Evolutionary conservation across 257 asterid species (phyloP).

Genomic region (Fraxinus anomala): DNA sequence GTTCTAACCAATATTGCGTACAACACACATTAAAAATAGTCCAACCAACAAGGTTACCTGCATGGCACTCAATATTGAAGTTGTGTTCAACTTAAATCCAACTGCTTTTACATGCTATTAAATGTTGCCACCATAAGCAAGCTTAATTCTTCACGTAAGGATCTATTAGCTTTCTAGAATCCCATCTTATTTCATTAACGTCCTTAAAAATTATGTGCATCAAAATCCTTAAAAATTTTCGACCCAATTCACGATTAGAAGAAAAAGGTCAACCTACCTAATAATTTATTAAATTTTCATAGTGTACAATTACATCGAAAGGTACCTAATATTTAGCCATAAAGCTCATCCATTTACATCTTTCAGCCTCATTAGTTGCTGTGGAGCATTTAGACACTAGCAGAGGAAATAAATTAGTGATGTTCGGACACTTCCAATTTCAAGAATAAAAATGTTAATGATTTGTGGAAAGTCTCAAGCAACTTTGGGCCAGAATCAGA

Average conservation of each 20-base stretch:
- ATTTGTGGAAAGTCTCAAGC: background rate
- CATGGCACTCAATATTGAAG: background rate
- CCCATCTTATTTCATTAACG: background rate
- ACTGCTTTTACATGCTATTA: background rate
- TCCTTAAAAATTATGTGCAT: no score
- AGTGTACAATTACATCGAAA: no score
- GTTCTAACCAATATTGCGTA: no score
- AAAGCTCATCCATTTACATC: background rate
- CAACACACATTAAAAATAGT: background rate
- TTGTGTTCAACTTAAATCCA: background rate
- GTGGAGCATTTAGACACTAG: background rate
- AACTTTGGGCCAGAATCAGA: background rate
- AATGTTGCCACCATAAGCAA: background rate
- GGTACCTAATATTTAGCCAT: background rate
- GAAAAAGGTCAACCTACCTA: background rate
- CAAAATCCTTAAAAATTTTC: no score
- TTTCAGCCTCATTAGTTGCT: background rate
- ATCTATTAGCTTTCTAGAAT: background rate
- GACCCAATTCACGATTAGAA: background rate
- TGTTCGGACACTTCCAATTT: background rate
- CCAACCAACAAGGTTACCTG: background rate
- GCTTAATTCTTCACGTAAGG: background rate
- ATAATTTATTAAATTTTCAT: no score
- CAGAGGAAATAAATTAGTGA: background rate
- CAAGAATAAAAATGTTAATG: background rate